Evolutionary conservation across 2,329 filamentous ascomycete species (phyloP), one percentile per base, ranked within the genome.

Genomic region (Fusarium domesticum): DNA sequence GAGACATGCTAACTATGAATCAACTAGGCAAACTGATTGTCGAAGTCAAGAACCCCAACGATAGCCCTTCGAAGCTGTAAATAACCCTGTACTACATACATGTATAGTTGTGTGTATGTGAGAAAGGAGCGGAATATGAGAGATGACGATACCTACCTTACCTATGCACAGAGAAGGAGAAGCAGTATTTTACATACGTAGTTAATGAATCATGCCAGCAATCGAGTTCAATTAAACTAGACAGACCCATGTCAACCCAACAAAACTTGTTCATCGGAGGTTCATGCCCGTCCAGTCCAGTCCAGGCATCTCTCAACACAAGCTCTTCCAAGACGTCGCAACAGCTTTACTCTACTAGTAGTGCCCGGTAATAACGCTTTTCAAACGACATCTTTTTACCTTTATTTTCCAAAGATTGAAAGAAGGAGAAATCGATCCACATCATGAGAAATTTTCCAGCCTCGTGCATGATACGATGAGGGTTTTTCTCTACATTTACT

Each of bases 11-110:
- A 41, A 49, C 23, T 5, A n/a, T 12, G 23, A 12, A 23, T 31
- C 6, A 6, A 33, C 6, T 25, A 53, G 52, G 86, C 68, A 78
- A 84, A 71, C 25, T 64, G 17, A 53, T 64, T 23, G 56, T 64
- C 23, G 61, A 63, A 55, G 42, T 64, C 43, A 64, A 64, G 59
- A 53, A 59, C 43, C 56, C 53, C 16, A 57, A 59, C 11, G 61
- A 64, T 48, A 60, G 48, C 33, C 60, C 61, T 19, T 58, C 58
- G 10, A 63, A 64, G 58, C 40, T 64, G 46, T 64, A 49, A 52
- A 40, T n/a, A 16, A 16, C n/a, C 11, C 4, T 15, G 4, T 8
- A 7, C 7, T 14, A 18, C 6, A 6, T 8, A 16, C 15, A 7
- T 4, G 31, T 14, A 7, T 18, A 18, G 35, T 18, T 16, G n/a